Conservation (phyloP, 164 flowering plant genomes). For the Kalanchoe fedtschenkoi region DNA sequence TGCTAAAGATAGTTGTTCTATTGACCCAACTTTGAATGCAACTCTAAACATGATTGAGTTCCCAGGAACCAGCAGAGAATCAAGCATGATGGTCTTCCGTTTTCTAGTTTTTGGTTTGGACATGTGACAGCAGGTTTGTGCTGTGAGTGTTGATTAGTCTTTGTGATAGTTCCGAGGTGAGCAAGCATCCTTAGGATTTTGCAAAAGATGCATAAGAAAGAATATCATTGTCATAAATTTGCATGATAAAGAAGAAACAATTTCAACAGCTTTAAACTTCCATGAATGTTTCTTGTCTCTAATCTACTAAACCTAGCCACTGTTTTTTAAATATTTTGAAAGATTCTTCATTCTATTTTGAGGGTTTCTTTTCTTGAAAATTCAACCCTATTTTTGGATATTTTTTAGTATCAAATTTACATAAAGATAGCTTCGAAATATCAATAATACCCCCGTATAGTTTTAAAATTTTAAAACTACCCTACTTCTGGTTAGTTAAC, state of each 20-base stretch:
- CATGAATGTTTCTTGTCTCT: slow-evolving; percentile 4
- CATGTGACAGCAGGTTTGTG: background rate
- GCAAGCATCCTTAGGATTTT: slow-evolving; percentile 12
- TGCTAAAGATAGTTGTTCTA: background rate
- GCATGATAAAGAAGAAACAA: slow-evolving; percentile 67
- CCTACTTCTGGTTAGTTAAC: too few species aligned
- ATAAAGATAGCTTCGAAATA: too few species aligned
- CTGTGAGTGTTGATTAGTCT: slow-evolving; percentile 9
- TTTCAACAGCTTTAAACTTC: slow-evolving; percentile 5
- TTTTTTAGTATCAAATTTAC: too few species aligned
- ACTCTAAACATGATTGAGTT: background rate
- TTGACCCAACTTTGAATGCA: background rate
- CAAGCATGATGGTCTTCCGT: background rate
- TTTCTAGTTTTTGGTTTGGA: slow-evolving; percentile 4
- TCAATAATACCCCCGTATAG: too few species aligned
- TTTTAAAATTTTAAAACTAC: too few species aligned
- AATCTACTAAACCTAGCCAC: slow-evolving; percentile 1
- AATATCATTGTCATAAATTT: slow-evolving; percentile 35
- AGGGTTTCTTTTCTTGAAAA: background rate
- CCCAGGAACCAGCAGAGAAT: background rate
- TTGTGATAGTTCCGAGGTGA: slow-evolving; percentile 47
- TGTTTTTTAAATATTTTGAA: background rate
- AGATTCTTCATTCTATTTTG: slow-evolving; percentile 3
- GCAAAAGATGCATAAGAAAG: slow-evolving; percentile 6
- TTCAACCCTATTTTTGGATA: background rate